phyloP scores from a whole-genome alignment of 106 monocot species.

The Dioscorea alata region DNA sequence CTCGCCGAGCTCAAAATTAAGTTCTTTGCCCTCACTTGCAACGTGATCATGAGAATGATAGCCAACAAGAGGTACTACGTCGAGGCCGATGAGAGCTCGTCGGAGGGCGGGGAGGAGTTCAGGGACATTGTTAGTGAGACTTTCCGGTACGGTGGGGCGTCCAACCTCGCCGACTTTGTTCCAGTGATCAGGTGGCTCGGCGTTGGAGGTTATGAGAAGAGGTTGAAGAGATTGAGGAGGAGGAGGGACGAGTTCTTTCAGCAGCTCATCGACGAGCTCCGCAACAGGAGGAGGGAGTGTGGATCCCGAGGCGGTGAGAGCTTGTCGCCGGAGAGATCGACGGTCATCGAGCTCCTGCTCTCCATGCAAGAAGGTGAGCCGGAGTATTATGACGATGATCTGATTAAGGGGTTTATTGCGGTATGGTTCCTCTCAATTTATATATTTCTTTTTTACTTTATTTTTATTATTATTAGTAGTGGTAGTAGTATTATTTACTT shows the following conservation, averaged over 20 bases:
- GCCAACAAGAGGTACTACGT: slow-evolving; percentile 10
- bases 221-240: background rate
- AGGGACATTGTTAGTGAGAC: background rate
- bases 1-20: slow-evolving; percentile 16
- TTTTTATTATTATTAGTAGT: background rate
- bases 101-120: background rate
- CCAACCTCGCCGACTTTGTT: slow-evolving; percentile 1
- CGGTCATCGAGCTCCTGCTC: background rate
- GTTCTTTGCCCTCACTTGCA: slow-evolving; percentile 13
- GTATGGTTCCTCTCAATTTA: background rate
- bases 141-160: background rate
- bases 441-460: too few relatives aligned
- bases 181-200: background rate
- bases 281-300: background rate
- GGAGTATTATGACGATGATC: background rate
- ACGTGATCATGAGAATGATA: slow-evolving; percentile 21
- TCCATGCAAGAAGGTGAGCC: slow-evolving; percentile 2
- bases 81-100: background rate
- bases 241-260: slow-evolving; percentile 11
- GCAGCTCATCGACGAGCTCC: background rate
- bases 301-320: background rate
- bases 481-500: too few relatives aligned
- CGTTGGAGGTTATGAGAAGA: background rate
- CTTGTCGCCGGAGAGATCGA: background rate
- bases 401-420: background rate